Conservation (phyloP, 495 filamentous ascomycete genomes). For the Penicillium canariense region DNA sequence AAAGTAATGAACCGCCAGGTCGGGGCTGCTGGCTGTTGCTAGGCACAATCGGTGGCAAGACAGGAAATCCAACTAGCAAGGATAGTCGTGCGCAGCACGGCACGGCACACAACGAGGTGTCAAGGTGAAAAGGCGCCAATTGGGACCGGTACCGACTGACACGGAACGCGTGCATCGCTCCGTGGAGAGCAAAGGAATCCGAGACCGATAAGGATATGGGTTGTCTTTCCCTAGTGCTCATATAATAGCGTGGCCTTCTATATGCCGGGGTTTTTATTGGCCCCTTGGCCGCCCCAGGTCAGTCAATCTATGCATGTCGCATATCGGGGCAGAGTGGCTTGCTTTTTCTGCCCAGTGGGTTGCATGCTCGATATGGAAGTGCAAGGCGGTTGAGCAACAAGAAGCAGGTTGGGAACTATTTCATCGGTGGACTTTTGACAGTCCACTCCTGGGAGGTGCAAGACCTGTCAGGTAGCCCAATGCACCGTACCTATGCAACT, state of each 20-base stretch:
- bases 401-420: constrained; percentile 8
- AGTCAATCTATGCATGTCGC: constrained; percentile 12
- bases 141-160: neutral
- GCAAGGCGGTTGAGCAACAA: constrained; percentile 7
- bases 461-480: neutral
- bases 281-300: neutral
- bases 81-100: constrained; percentile 11
- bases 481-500: neutral
- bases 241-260: constrained; percentile 4
- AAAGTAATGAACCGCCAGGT: neutral
- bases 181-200: neutral
- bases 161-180: constrained; percentile 4
- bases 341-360: constrained; percentile 1
- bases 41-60: constrained; percentile 4
- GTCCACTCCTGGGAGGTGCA: neutral
- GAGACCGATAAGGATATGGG: constrained; percentile 14
- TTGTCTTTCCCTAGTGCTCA: neutral
- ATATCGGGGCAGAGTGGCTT: constrained; percentile 17
- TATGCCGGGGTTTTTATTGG: constrained; percentile 21
- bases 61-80: constrained; percentile 10
- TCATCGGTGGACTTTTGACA: neutral
- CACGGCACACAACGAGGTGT: constrained; percentile 17
- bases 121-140: constrained; percentile 13
- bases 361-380: constrained; percentile 11
- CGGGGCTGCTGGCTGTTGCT: neutral